Percentiles rank a stretch among this genome's conserved stretches.
Evolutionary conservation across 345 rosid genomes (phyloP).

Genomic region (Firmiana major): DNA sequence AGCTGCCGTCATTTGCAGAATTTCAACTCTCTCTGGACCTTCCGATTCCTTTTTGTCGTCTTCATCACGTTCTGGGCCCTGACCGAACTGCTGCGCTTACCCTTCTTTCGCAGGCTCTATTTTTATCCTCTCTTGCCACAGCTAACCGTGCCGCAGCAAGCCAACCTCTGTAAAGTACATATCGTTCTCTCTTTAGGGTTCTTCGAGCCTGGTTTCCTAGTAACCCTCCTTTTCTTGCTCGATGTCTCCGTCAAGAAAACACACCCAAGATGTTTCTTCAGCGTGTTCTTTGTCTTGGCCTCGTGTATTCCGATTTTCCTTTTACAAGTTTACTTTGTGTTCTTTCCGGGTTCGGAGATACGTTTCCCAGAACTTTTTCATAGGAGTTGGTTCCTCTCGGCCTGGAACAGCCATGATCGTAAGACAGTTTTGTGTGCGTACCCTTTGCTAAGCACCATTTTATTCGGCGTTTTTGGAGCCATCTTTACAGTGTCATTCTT

Average conservation of each 20-base stretch:
- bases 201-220: constrained; percentile 53
- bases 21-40: constrained; percentile 64
- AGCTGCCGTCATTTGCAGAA: constrained; percentile 33
- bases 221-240: constrained; percentile 54
- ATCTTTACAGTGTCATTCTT: constrained; percentile 35
- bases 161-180: constrained; percentile 42
- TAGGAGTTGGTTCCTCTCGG: constrained; percentile 21
- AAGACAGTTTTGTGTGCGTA: constrained; percentile 37
- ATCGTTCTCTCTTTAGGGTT: constrained; percentile 53
- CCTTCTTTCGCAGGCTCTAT: constrained; percentile 27
- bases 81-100: constrained; percentile 41
- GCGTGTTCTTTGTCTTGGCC: constrained; percentile 32
- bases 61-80: constrained; percentile 45
- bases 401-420: background rate
- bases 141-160: constrained; percentile 8
- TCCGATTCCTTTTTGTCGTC: constrained; percentile 48
- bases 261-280: constrained; percentile 33
- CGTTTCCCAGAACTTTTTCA: constrained; percentile 27
- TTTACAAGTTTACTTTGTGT: constrained; percentile 34
- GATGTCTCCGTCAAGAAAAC: constrained; percentile 46
- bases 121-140: background rate
- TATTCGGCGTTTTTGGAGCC: constrained; percentile 42
- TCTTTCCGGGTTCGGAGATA: background rate
- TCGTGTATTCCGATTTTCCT: constrained; percentile 44
- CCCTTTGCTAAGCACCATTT: constrained; percentile 41